Evolutionary conservation across 768 basidiomycete genomes (phyloP), one percentile per base, ranked within the genome.

Genomic region (Melanogaster broomeanus): DNA sequence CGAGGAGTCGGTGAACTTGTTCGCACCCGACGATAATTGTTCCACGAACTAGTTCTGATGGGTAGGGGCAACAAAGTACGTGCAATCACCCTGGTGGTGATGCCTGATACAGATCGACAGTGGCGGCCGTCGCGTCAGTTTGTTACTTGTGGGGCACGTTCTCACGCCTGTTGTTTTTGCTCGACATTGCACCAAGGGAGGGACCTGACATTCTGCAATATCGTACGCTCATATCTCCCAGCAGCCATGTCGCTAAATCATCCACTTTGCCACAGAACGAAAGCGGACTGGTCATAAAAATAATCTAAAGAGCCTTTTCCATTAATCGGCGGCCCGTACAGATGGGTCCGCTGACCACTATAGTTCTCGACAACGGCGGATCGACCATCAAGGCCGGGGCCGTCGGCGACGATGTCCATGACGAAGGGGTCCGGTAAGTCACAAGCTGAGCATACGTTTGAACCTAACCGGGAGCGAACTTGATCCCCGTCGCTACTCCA

Each of bases 321-420:
- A 7, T 27, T 16, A 27, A 13, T 15, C 21, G 1, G 41, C 24
- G 24, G 15, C 22, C 19, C 11, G 24, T 8, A 19, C 18, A 24
- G 44, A 56, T 56, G 55, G 24, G 21, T 19, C 16, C 46, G 10
- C 52, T 69, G 50, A 63, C 72, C 12, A 74, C 85, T 24, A 72
- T 94, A 48, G 75, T 95, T 13, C 76, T 96, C 40, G 94, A 98
- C 68, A 98, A 96, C 65, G 94, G 94, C 35, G 94, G 84, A 10
- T 83, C 80, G 31, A 82, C 82, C 4, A 85, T 96, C 68, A 98
- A 97, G 64, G 80, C 81, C 25, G 89, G 91, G 1, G 52, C 84
- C 22, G 75, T 74, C 38, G 68, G 64, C 42, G 63, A 60, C 40
- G 59, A 60, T 47, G 69, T 28, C 6, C 42, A 43, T n/a, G 41